phyloP scores from a whole-genome alignment of 208 protist genomes.

The Crithidia expoeki region DNA sequence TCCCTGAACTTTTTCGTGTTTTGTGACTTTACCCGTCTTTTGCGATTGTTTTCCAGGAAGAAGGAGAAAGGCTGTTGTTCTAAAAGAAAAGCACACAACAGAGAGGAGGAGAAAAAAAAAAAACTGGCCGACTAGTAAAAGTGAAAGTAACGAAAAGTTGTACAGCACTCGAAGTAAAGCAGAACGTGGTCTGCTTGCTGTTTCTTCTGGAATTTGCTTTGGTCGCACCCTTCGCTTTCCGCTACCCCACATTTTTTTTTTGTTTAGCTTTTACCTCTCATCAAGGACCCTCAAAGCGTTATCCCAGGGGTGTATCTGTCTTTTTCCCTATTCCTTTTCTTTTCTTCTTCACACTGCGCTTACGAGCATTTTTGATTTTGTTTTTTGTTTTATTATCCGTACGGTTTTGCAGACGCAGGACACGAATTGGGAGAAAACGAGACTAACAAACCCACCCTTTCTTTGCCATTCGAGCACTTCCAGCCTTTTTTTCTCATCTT shows the following conservation, averaged over 20 bases:
- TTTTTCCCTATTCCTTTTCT: constrained; percentile 1
- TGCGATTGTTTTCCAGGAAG: background rate
- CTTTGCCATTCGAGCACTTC: background rate
- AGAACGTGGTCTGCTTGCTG: background rate
- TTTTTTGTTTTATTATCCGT: constrained; percentile 7
- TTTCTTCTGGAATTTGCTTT: constrained; percentile 9
- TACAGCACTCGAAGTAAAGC: background rate
- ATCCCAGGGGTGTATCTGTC: background rate
- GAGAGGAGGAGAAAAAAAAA: background rate
- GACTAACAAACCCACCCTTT: background rate
- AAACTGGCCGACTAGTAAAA: background rate
- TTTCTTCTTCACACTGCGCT: background rate
- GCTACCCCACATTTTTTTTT: constrained; percentile 1
- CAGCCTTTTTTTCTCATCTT: background rate
- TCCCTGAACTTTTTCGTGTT: no score
- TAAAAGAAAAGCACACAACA: background rate
- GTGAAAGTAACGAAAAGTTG: no score
- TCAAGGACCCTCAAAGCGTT: background rate
- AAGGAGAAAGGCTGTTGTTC: no score
- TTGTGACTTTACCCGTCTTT: background rate
- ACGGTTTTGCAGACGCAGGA: background rate
- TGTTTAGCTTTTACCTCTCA: background rate
- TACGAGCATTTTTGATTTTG: background rate
- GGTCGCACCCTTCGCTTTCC: constrained; percentile 6
- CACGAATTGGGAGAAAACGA: background rate